phyloP scores from a whole-genome alignment of 2,329 filamentous ascomycete species.

The Colletotrichum nymphaeae region DNA sequence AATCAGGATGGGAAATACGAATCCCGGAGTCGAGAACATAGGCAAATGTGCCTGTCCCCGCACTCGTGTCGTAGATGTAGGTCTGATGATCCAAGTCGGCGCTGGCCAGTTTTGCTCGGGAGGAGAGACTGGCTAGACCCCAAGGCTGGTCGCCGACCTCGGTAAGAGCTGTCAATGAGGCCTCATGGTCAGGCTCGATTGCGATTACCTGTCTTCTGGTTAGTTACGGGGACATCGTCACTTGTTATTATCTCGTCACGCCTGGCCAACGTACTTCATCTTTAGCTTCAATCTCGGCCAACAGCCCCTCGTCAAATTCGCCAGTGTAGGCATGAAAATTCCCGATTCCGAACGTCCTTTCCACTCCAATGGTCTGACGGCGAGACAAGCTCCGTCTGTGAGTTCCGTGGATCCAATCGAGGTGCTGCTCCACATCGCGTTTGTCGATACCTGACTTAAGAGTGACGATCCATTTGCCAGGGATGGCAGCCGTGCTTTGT shows the following conservation, averaged over 20 bases:
- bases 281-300: constrained; percentile 50
- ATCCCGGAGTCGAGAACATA: constrained; percentile 69
- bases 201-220: neutral
- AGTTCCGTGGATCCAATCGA: constrained; percentile 48
- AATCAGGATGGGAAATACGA: constrained; percentile 55
- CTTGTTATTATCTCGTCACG: neutral
- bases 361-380: constrained; percentile 49
- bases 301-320: constrained; percentile 54
- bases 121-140: neutral
- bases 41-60: constrained; percentile 54
- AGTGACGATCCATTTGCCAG: constrained; percentile 1
- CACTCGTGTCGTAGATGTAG: constrained; percentile 55
- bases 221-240: neutral
- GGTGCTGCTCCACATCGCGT: constrained; percentile 47
- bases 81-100: neutral
- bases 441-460: constrained; percentile 40
- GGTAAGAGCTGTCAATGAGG: neutral
- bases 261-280: constrained; percentile 40
- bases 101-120: neutral
- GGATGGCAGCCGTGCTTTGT: neutral
- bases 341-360: constrained; percentile 51
- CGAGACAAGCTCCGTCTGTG: constrained; percentile 49
- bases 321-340: constrained; percentile 55
- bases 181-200: neutral
- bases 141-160: neutral